Base-by-base conservation (phyloP, 202 grass and related monocot genomes). In the Elaeis oleifera region DNA sequence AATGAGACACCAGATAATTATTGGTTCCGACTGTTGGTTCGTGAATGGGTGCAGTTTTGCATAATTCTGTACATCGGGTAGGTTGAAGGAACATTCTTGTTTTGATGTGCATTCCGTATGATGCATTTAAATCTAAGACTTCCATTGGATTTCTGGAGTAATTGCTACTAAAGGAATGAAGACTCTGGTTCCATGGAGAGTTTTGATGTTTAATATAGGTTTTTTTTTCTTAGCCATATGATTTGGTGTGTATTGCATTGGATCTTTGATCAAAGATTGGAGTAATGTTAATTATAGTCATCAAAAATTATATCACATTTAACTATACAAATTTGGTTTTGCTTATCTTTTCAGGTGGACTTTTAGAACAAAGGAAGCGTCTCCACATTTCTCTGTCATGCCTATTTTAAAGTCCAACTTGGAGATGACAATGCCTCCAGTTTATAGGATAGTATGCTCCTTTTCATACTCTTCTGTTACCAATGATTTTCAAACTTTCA, bases 1-100 rank as follows among this genome's bases (percentile, higher is more conserved):
- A 83, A 95, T 18, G 90, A 90, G 59, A 90, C 84, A 5, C 73
- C 81, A 18, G 81, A 88, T 61, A 90, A 90, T 81, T 96, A 88
- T 79, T 96, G 91, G 87, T 96, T 96, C 19, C 91, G 87, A 5
- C 83, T 96, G 50, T 26, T 96, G 26, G 79, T 96, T 39, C 91
- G 91, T 1, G 91, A 96, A 61, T 96, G 91, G 91, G 91, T 90
- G 44, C 91, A 96, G 50, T 88, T 90, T 70, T 88, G 87, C 72
- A 90, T 96, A 56, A 88, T 90, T 61, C 72, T 96, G 81, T 96
- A 96, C 71, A 96, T 82, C 56, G 90, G 90, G 90, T 95, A 66
- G 76, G 83, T 82, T 65, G 0, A 74, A 68, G 56, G 0, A 5
- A 50, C 48, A 31, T 36, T 3, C 24, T 50, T 49, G 15, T 16